These are phyloP conservation scores for Clonostachys sp. DNA, from an alignment of 2,329 filamentous ascomycete species.

Conservation along the genomic window DNA sequence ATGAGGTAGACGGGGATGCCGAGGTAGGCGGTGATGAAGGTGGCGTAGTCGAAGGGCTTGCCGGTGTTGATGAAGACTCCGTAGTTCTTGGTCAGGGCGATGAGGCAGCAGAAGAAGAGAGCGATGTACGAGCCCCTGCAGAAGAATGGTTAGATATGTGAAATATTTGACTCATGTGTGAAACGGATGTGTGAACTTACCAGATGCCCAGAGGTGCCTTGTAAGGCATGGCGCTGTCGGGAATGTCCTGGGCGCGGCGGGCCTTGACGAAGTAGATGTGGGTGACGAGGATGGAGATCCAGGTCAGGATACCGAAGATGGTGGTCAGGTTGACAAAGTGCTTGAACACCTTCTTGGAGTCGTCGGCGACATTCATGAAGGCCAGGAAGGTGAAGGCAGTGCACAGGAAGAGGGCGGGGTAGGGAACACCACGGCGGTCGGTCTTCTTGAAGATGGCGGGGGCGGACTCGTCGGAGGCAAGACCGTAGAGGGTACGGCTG, in stretches of 20 bases:
- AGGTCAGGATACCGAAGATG: slow-evolving; percentile 62
- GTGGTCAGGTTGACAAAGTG: slow-evolving; percentile 67
- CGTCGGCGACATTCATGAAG: slow-evolving; percentile 59
- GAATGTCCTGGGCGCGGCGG: slow-evolving; percentile 54
- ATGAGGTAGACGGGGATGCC: slow-evolving; percentile 72
- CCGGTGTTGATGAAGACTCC: slow-evolving; percentile 59
- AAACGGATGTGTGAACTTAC: neutral
- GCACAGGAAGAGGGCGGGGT: slow-evolving; percentile 58
- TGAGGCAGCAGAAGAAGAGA: slow-evolving; percentile 65
- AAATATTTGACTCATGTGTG: no score
- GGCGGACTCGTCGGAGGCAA: slow-evolving; percentile 68
- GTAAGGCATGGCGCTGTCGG: slow-evolving; percentile 54
- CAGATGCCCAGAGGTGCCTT: slow-evolving; percentile 66
- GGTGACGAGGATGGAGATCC: slow-evolving; percentile 64
- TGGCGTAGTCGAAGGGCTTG: slow-evolving; percentile 64
- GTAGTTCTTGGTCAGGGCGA: slow-evolving; percentile 81
- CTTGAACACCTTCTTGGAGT: slow-evolving; percentile 51
- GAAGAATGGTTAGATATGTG: no score
- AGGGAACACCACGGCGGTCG: slow-evolving; percentile 66
- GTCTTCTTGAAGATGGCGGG: slow-evolving; percentile 68
- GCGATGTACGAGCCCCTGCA: slow-evolving; percentile 58
- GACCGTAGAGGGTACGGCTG: slow-evolving; percentile 67
- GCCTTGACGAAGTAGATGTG: slow-evolving; percentile 64
- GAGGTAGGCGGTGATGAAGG: slow-evolving; percentile 72
- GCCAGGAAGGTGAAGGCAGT: slow-evolving; percentile 61